phyloP scores from a whole-genome alignment of 805 yeast species.

The Priceomyces medius region DNA sequence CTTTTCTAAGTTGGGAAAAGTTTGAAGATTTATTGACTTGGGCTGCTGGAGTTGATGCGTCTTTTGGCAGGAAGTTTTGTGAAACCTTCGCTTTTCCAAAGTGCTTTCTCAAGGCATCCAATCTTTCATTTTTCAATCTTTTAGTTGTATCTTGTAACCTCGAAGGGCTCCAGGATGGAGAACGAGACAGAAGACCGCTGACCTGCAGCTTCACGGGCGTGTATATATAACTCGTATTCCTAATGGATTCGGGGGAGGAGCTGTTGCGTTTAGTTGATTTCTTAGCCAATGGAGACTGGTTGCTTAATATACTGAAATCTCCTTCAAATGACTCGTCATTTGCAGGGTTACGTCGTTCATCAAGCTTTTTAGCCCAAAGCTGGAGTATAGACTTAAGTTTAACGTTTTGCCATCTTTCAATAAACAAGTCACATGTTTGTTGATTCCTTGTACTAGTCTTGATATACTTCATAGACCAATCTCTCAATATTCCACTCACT shows the following conservation, averaged over 20 bases:
- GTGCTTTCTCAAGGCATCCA: conserved; percentile 34
- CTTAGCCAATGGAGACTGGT: conserved; percentile 34
- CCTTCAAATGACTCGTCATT: conserved; percentile 11
- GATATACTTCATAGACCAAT: conserved; percentile 38
- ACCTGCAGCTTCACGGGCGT: conserved; percentile 35
- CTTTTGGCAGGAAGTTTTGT: background rate
- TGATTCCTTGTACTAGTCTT: conserved; percentile 32
- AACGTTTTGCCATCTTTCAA: conserved; percentile 30
- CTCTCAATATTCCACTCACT: conserved; percentile 25
- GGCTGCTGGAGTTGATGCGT: conserved; percentile 1
- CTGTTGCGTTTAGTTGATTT: conserved; percentile 12
- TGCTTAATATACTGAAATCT: conserved; percentile 22
- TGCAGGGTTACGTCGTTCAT: conserved; percentile 9
- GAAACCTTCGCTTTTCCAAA: conserved; percentile 24
- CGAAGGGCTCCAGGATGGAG: conserved; percentile 36
- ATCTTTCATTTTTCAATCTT: conserved; percentile 29
- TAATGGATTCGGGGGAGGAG: conserved; percentile 3
- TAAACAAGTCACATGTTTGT: conserved; percentile 34
- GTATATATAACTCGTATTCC: conserved; percentile 23
- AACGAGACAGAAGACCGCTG: conserved; percentile 9
- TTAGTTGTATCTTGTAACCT: conserved; percentile 40
- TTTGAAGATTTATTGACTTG: background rate
- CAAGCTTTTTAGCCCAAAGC: conserved; percentile 33
- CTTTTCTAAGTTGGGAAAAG: background rate
- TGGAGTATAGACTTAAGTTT: conserved; percentile 32